Evolutionary conservation across 768 basidiomycete genomes (phyloP).

Genomic region (Psilocybe cubensis): DNA sequence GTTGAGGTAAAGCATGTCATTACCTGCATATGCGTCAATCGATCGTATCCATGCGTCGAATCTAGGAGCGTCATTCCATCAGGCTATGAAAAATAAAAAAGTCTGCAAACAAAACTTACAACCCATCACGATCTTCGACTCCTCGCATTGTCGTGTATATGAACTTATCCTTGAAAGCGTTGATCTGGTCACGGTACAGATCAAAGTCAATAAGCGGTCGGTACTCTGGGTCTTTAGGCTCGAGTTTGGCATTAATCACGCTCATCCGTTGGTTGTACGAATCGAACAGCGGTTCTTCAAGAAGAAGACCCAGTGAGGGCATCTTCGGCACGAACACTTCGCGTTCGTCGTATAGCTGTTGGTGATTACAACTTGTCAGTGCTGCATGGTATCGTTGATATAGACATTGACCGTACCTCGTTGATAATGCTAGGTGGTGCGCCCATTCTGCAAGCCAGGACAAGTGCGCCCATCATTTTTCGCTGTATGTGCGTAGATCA

Average conservation of each 20-base stretch:
- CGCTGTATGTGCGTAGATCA: conserved; percentile 54
- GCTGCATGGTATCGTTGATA: neutral
- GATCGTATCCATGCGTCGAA: conserved; percentile 86
- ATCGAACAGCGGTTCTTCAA: conserved; percentile 85
- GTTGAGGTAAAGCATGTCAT: conserved; percentile 81
- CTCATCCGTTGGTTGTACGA: conserved; percentile 70
- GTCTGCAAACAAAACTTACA: too few relatives aligned
- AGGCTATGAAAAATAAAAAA: neutral
- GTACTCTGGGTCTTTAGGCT: conserved; percentile 59
- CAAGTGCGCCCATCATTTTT: conserved; percentile 92
- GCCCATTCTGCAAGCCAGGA: conserved; percentile 77
- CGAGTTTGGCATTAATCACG: conserved; percentile 51
- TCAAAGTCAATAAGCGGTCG: conserved; percentile 78
- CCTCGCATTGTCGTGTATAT: conserved; percentile 89
- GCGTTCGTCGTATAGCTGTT: conserved; percentile 77
- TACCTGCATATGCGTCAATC: conserved; percentile 75
- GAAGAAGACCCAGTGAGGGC: conserved; percentile 89
- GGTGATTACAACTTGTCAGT: neutral
- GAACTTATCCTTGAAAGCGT: conserved; percentile 80
- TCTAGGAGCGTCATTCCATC: conserved; percentile 36
- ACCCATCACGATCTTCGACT: conserved; percentile 76
- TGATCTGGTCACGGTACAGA: conserved; percentile 64
- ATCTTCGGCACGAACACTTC: conserved; percentile 91
- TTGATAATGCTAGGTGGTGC: conserved; percentile 78
- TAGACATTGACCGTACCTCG: conserved; percentile 48